Percentiles rank a stretch among this genome's conserved stretches.
These are phyloP conservation scores for Rhizoctonia solani DNA, from an alignment of 1,284 basidiomycete genomes.

Conservation along the genomic window DNA sequence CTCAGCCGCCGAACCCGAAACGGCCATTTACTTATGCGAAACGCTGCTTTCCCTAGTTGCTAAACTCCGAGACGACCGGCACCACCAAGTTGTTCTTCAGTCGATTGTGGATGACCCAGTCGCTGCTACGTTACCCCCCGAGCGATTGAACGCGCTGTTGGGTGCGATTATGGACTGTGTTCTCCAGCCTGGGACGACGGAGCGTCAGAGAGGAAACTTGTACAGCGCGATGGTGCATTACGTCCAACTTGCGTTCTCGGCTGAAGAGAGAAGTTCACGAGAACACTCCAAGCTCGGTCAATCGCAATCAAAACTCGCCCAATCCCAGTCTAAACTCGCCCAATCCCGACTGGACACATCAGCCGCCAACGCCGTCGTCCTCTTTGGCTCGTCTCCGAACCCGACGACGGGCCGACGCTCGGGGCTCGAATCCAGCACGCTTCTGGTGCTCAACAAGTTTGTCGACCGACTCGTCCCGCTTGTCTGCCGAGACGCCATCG, in stretches of 20 bases:
- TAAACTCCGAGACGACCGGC: conserved; percentile 77
- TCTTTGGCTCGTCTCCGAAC: conserved; percentile 16
- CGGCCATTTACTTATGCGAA: conserved; percentile 81
- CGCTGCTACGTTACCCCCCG: conserved; percentile 71
- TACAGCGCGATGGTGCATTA: conserved; percentile 91
- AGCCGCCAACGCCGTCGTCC: conserved; percentile 9
- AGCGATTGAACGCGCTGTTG: conserved; percentile 78
- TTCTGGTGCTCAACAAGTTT: conserved; percentile 63
- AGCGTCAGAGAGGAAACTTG: conserved; percentile 94
- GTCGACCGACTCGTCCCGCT: conserved; percentile 76
- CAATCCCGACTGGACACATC: not conserved
- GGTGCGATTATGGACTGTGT: conserved; percentile 78
- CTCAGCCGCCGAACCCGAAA: conserved; percentile 59
- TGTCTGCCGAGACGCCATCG: conserved; percentile 89
- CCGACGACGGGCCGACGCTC: conserved; percentile 40
- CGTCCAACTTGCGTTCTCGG: conserved; percentile 64
- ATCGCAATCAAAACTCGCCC: too few relatives aligned
- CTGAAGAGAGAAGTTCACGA: conserved; percentile 33
- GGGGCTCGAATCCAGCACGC: conserved; percentile 63
- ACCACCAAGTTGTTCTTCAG: conserved; percentile 66
- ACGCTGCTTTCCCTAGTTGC: conserved; percentile 81
- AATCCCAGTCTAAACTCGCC: too few relatives aligned
- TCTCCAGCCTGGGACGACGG: conserved; percentile 76
- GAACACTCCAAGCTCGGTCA: conserved; percentile 31
- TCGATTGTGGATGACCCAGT: conserved; percentile 64